phyloP scores from a whole-genome alignment of 257 asterid species.

The Plantago major region DNA sequence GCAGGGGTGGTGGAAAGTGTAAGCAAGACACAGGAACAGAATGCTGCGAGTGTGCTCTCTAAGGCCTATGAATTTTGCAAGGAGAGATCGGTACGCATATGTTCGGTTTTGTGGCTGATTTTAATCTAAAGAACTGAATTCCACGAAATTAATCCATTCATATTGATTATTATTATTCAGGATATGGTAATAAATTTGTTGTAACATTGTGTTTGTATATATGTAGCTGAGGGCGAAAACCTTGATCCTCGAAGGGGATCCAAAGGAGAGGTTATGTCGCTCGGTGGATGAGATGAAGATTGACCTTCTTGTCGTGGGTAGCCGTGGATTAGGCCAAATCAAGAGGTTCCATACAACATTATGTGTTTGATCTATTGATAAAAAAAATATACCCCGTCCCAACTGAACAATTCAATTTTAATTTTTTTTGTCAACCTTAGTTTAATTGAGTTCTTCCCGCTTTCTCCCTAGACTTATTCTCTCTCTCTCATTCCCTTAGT shows the following conservation, averaged over 20 bases:
- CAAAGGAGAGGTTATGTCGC: constrained; percentile 47
- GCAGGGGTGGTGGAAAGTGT: constrained; percentile 34
- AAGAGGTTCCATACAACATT: constrained; percentile 37
- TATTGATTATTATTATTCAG: too few relatives aligned
- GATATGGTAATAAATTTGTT: too few relatives aligned
- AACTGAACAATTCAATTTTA: too few relatives aligned
- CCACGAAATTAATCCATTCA: too few relatives aligned
- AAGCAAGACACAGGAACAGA: constrained; percentile 36
- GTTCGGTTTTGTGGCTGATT: too few relatives aligned
- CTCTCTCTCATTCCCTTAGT: too few relatives aligned
- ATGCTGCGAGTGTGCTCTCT: constrained; percentile 39
- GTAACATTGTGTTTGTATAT: constrained; percentile 13
- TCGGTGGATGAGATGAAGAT: constrained; percentile 39
- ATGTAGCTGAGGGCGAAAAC: constrained; percentile 45
- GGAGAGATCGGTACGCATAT: constrained; percentile 42
- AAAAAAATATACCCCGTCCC: too few relatives aligned
- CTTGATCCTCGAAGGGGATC: constrained; percentile 45
- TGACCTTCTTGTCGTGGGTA: constrained; percentile 46
- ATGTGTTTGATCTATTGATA: too few relatives aligned
- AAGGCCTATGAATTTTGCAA: constrained; percentile 47
- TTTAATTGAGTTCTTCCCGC: too few relatives aligned
- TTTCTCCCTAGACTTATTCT: too few relatives aligned
- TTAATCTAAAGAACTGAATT: too few relatives aligned
- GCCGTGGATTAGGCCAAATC: constrained; percentile 63
- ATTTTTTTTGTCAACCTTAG: too few relatives aligned